Base-by-base conservation (phyloP, 2,329 filamentous ascomycete genomes). In the Venturiaceae sp. region DNA sequence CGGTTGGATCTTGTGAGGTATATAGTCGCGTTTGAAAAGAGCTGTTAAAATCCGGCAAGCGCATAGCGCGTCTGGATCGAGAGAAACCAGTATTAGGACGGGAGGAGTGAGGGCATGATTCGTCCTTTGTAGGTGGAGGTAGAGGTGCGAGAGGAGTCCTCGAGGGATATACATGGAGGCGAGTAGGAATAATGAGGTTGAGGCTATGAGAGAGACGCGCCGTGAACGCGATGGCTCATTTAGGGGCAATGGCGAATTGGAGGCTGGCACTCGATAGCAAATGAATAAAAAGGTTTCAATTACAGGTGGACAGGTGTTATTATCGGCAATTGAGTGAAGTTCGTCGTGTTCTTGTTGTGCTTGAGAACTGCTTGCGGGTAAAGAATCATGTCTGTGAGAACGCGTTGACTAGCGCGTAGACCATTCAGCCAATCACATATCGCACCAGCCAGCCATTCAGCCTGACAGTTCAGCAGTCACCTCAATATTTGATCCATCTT, bases 11-110 rank as follows among this genome's bases (percentile, higher is more conserved):
- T 96, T 97, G 77, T 97, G 92, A 14, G 88, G 89, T 65, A 99
- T 95, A 70, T 95, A 97, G 77, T 99, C 94, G 79, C 92, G 88
- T 75, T 95, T 96, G 61, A 99, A 80, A n/a, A 99, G 81, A 55
- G 87, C 83, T 2, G 92, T 95, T 53, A 99, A 83, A 61, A 99
- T 96, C 62, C 92, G 90, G 71, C 91, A 95, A 62, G 92, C 94
- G 74, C 92, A 97, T 62, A 99, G 84, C 63, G 94, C 89, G 75
- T 99, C 94, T 58, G 94, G 91, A 69, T 96, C 92, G 69, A 97
- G 88, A 36, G 92, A 89, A 63, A 92, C 92, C 59, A 99, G 87
- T 63, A 99, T 84, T 28, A 97, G 81, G 57, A 97, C 90, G 0
- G 92, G 92, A 39, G 92, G 88, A 19, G 91, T 94, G 55, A 92